Evolutionary conservation across 179 eudicot species (phyloP), one percentile per base, ranked within the genome.

Genomic region (Heliamphora pulchella): DNA sequence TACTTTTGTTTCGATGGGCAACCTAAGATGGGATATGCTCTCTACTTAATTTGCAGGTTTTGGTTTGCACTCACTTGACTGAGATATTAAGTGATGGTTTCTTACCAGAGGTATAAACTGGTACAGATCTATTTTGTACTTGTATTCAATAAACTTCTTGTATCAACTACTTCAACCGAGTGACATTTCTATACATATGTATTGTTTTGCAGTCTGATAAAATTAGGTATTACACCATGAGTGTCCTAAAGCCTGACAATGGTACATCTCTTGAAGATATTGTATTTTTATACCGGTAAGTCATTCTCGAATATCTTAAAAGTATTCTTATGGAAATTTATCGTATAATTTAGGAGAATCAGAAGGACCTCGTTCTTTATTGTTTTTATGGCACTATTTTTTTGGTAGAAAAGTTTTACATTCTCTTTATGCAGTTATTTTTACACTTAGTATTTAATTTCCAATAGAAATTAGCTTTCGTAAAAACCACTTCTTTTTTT

Each of bases 11-110:
- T 48, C 39, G 75, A 9, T 15, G 59, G 44, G 78, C 39, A 62
- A 46, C 59, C 1, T 72, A 48, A 43, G 46, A 17, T 64, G 46
- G 57, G 5, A 54, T 18, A 43, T 74, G 70, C 63, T 17, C 50
- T 77, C 54, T 31, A 31, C 31, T 47, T 66, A 39, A 46, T 79
- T 83, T 86, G 84, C 91, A 94, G 98, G 98, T 92, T 83, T 84
- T 95, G 77, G 86, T 95, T 77, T 93, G 97, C 86, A 95, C 98
- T 75, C 98, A 95, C 85, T 91, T 95, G 91, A 90, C 93, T 6
- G 98, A 95, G 87, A 88, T 95, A 79, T 93, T 91, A 83, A 86
- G 82, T 58, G 87, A 91, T 81, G 82, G 83, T 81, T 86, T 84
- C 88, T 83, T 95, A 78, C 86, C 86, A 61, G 88, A 89, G 98